Conservation (phyloP, 2,329 filamentous ascomycete species). For the Chaetomium olivaceum region DNA sequence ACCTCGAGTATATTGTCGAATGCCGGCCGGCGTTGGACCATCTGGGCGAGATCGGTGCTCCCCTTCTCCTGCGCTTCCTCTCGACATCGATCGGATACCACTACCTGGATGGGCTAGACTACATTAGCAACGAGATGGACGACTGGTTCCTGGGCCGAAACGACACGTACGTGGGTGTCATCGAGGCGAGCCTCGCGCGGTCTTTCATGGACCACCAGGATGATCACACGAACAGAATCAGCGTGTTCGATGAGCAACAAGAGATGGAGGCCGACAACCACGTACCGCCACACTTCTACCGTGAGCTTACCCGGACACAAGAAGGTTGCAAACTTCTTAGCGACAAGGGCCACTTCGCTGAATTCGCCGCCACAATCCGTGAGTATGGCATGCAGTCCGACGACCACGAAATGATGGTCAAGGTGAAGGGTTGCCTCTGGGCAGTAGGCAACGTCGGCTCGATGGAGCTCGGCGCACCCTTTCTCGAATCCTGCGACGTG, state of each 20-base stretch:
- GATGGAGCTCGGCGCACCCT: constrained; percentile 94
- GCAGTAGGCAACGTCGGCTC: constrained; percentile 97
- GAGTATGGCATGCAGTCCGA: constrained; percentile 84
- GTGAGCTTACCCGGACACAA: constrained; percentile 86
- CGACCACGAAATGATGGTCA: constrained; percentile 81
- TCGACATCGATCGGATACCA: constrained; percentile 97
- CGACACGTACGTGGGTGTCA: constrained; percentile 89
- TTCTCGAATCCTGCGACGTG: constrained; percentile 86
- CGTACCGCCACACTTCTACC: constrained; percentile 97
- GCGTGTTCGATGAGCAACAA: constrained; percentile 58
- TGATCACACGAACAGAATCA: constrained; percentile 58
- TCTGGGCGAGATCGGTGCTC: constrained; percentile 93
- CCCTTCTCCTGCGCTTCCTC: constrained; percentile 85
- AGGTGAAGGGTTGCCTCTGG: constrained; percentile 97
- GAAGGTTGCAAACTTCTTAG: constrained; percentile 89
- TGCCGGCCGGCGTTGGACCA: constrained; percentile 94
- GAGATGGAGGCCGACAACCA: constrained; percentile 58
- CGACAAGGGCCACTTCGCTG: constrained; percentile 93
- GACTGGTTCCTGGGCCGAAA: constrained; percentile 98
- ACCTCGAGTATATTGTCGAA: constrained; percentile 94
- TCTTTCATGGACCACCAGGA: constrained; percentile 71
- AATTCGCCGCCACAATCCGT: constrained; percentile 85
- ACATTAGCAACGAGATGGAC: constrained; percentile 99
- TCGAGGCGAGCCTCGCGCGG: constrained; percentile 91
- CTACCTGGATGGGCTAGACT: constrained; percentile 93